Conservation (phyloP, 2,329 filamentous ascomycete genomes). For the Ceratocystis albifundus region DNA sequence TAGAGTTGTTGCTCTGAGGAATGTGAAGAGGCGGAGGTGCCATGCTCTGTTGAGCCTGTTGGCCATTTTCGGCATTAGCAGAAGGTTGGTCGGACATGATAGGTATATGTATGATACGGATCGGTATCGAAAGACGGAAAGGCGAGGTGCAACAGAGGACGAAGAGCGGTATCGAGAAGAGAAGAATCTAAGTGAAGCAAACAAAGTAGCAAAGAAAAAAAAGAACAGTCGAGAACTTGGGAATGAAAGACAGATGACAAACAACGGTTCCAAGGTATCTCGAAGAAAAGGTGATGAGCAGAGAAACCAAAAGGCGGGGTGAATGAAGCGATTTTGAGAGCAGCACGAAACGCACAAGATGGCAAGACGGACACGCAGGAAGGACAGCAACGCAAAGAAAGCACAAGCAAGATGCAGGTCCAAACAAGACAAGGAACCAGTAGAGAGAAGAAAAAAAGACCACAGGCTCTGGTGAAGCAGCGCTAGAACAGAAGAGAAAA, state of each 20-base stretch:
- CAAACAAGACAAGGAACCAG: slow-evolving; percentile 24
- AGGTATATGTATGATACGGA: slow-evolving; percentile 23
- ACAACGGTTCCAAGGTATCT: slow-evolving; percentile 11
- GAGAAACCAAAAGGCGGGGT: slow-evolving; percentile 15
- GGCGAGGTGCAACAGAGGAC: slow-evolving; percentile 18
- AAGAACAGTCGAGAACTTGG: slow-evolving; percentile 8
- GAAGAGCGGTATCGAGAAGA: not conserved
- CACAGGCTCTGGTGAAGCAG: slow-evolving; percentile 6
- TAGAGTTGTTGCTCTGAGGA: slow-evolving; percentile 90
- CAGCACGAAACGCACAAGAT: slow-evolving; percentile 21
- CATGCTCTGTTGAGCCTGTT: slow-evolving; percentile 74
- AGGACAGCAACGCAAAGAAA: slow-evolving; percentile 20
- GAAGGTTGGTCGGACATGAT: slow-evolving; percentile 58
- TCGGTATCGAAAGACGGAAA: slow-evolving; percentile 17
- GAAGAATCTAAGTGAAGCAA: slow-evolving; percentile 10
- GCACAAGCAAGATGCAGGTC: slow-evolving; percentile 17
- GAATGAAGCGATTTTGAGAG: slow-evolving; percentile 15
- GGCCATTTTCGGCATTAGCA: slow-evolving; percentile 46
- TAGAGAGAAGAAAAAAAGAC: slow-evolving; percentile 25
- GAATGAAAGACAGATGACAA: slow-evolving; percentile 1
- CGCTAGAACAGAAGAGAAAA: slow-evolving; percentile 21
- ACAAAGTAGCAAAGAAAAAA: not conserved
- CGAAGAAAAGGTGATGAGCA: not conserved
- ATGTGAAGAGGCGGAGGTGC: slow-evolving; percentile 86
- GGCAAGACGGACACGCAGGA: slow-evolving; percentile 19